phyloP scores from a whole-genome alignment of 257 asterid species.

The Lithospermum erythrorhizon region DNA sequence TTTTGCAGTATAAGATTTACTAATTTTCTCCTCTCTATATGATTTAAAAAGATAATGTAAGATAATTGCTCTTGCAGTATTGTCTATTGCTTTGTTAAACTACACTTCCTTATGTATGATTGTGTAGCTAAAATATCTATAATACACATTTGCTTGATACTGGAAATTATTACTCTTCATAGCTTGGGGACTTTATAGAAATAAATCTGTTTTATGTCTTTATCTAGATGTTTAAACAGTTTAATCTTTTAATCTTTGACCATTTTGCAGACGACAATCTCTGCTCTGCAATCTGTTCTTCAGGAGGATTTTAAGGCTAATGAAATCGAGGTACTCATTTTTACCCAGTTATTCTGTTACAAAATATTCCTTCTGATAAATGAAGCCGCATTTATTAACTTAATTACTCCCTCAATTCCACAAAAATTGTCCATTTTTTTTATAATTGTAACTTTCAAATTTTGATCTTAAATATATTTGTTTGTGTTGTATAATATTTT shows the following conservation, averaged over 20 bases:
- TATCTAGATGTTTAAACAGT: slow-evolving; percentile 5
- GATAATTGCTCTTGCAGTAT: too few relatives aligned
- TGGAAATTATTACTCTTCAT: background rate
- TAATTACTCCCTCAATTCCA: too few relatives aligned
- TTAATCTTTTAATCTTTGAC: slow-evolving; percentile 7
- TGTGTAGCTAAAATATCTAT: background rate
- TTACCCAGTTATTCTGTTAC: background rate
- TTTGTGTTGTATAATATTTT: too few relatives aligned
- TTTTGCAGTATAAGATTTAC: background rate
- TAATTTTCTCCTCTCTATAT: background rate
- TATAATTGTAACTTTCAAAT: too few relatives aligned
- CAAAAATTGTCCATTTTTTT: too few relatives aligned
- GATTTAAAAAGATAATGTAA: too few relatives aligned
- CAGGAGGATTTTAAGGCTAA: slow-evolving; percentile 98
- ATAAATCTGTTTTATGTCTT: too few relatives aligned
- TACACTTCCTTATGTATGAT: background rate
- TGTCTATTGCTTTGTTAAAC: too few relatives aligned
- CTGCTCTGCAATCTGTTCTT: slow-evolving; percentile 92
- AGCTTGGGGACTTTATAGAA: background rate
- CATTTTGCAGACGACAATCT: slow-evolving; percentile 62
- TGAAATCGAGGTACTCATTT: slow-evolving; percentile 81
- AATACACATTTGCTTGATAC: background rate
- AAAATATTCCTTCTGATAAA: background rate
- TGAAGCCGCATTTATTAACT: too few relatives aligned
- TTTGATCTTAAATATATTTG: too few relatives aligned